Percentiles rank a stretch among this genome's conserved stretches.
phyloP scores from a whole-genome alignment of 164 flowering plant genomes.

The Vitis riparia region DNA sequence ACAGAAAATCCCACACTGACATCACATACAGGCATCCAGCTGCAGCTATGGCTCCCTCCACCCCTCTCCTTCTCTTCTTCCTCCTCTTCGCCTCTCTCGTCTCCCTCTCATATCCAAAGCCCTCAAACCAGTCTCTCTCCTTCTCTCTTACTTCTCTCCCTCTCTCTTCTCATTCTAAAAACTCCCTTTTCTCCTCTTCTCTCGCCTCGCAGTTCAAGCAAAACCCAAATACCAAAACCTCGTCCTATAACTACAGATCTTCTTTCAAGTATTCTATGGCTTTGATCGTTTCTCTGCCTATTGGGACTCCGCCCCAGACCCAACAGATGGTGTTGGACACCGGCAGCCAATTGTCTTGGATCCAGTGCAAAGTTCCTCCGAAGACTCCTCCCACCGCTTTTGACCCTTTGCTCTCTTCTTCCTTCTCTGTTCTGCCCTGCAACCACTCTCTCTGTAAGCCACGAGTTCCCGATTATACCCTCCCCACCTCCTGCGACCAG shows the following conservation, averaged over 20 bases:
- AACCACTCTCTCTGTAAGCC: conserved; percentile 73
- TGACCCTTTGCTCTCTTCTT: conserved; percentile 73
- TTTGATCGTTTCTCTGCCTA: conserved; percentile 54
- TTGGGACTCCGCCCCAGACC: conserved; percentile 81
- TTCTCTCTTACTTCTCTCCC: conserved; percentile 30
- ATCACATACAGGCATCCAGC: background rate
- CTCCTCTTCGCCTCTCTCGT: background rate
- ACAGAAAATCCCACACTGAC: background rate
- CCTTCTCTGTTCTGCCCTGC: conserved; percentile 74
- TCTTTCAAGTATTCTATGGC: conserved; percentile 65
- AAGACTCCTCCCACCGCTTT: conserved; percentile 37
- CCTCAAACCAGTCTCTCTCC: conserved; percentile 20
- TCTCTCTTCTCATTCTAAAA: conserved; percentile 5
- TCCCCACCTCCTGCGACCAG: conserved; percentile 75
- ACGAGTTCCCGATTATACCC: conserved; percentile 61
- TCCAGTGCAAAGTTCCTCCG: conserved; percentile 40
- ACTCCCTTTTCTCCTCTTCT: conserved; percentile 14
- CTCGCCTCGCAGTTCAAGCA: conserved; percentile 11
- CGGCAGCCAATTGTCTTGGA: conserved; percentile 87
- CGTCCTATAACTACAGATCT: conserved; percentile 29
- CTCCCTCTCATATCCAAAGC: conserved; percentile 5
- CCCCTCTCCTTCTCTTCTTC: background rate
- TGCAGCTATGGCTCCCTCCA: conserved; percentile 7
- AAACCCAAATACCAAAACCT: conserved; percentile 4
- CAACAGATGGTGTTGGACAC: conserved; percentile 79